phyloP scores from a whole-genome alignment of 805 yeast genomes.

The Saccharomycodes ludwigii region DNA sequence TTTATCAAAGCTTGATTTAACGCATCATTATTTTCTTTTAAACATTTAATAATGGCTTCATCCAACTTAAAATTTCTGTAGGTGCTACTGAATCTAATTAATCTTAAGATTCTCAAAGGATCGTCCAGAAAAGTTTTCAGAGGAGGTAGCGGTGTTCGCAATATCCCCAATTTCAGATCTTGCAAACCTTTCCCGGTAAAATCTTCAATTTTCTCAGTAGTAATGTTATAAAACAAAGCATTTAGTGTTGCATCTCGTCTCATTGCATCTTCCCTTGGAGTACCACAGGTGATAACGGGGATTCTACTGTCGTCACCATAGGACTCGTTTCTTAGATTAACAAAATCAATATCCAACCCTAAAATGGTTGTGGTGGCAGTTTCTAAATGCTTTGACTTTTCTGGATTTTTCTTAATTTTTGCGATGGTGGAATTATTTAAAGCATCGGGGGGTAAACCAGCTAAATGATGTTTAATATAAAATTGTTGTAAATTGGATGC shows the following conservation, averaged over 20 bases:
- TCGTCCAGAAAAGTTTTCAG: constrained; percentile 81
- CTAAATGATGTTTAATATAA: constrained; percentile 14
- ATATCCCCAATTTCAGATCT: constrained; percentile 57
- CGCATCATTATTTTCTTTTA: constrained; percentile 51
- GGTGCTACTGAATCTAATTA: constrained; percentile 76
- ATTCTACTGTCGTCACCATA: constrained; percentile 76
- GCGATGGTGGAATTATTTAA: constrained; percentile 36
- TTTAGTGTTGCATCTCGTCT: constrained; percentile 94
- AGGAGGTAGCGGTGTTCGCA: constrained; percentile 85
- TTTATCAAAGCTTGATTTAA: constrained; percentile 47
- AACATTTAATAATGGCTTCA: constrained; percentile 26
- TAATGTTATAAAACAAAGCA: constrained; percentile 79
- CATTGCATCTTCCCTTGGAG: constrained; percentile 82
- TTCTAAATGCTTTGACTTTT: constrained; percentile 89
- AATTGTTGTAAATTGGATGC: constrained; percentile 28
- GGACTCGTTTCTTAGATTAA: constrained; percentile 77
- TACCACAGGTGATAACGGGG: constrained; percentile 76
- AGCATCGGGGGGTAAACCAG: constrained; percentile 2
- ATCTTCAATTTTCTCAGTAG: constrained; percentile 64
- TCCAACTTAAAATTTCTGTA: constrained; percentile 52
- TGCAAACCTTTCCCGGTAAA: constrained; percentile 63
- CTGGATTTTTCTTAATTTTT: constrained; percentile 85
- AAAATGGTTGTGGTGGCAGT: constrained; percentile 86
- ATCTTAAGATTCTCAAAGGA: constrained; percentile 78
- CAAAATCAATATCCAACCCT: constrained; percentile 86